phyloP scores from a whole-genome alignment of 176 grass and related monocot species.

The Dendrocalamus sinicus region DNA sequence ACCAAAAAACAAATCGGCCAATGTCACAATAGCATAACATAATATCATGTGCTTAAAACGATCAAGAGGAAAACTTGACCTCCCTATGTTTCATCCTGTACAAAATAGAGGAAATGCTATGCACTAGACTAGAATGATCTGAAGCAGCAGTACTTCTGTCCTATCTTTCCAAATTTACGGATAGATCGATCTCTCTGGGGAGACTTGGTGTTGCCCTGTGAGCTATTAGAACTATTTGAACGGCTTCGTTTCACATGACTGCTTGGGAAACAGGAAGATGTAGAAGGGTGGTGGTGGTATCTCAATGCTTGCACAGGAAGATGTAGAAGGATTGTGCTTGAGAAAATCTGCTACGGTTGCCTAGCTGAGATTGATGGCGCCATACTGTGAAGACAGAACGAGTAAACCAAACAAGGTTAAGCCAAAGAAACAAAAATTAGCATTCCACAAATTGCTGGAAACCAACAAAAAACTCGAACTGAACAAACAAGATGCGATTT shows the following conservation, averaged over 20 bases:
- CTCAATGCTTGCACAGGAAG: too few relatives aligned
- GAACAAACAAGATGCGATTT: background rate
- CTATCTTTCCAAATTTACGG: constrained; percentile 48
- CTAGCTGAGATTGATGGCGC: background rate
- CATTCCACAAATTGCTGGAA: background rate
- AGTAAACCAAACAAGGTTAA: constrained; percentile 15
- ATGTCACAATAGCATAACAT: background rate
- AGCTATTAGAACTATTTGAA: constrained; percentile 36
- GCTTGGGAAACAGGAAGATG: constrained; percentile 31
- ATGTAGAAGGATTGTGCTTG: constrained; percentile 32
- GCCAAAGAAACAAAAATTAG: background rate
- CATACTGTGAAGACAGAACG: constrained; percentile 16
- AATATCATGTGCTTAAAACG: background rate
- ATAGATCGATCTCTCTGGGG: constrained; percentile 16
- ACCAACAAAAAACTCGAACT: background rate
- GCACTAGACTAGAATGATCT: constrained; percentile 36
- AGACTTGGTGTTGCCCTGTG: constrained; percentile 29
- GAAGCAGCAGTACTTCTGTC: constrained; percentile 62
- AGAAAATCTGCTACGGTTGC: constrained; percentile 9
- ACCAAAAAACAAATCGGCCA: background rate
- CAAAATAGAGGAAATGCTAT: constrained; percentile 30
- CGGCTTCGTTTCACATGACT: constrained; percentile 34
- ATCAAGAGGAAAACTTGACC: constrained; percentile 12
- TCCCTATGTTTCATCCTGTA: constrained; percentile 19
- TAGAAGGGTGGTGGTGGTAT: too few relatives aligned